Conservation (phyloP, 257 asterid species). For the Solanum appendiculatum region DNA sequence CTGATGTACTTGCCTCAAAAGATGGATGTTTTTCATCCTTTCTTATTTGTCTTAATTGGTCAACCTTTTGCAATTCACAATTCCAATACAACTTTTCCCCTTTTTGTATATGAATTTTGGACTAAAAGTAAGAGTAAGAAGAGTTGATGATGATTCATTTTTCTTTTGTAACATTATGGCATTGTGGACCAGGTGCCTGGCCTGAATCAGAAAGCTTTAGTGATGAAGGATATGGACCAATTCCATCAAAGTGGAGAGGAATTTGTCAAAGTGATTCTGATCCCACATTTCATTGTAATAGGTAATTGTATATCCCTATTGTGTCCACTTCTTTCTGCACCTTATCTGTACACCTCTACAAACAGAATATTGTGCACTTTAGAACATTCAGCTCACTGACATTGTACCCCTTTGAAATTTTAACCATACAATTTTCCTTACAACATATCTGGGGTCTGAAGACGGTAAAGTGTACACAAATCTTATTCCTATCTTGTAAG, state of each 20-base stretch:
- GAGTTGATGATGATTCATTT: not conserved
- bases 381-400: not conserved
- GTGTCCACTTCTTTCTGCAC: not conserved
- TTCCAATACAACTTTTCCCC: not conserved
- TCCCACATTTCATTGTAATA: conserved; percentile 63
- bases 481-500: not conserved
- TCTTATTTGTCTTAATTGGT: not conserved
- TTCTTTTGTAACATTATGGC: not conserved
- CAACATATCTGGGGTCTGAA: too few species aligned
- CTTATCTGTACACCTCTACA: not conserved
- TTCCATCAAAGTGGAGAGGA: conserved; percentile 87
- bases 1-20: not conserved
- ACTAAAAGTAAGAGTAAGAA: not conserved
- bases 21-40: not conserved
- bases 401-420: not conserved
- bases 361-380: not conserved
- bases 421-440: not conserved
- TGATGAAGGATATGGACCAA: conserved; percentile 57
- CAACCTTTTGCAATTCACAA: not conserved
- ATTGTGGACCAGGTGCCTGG: conserved; percentile 63
- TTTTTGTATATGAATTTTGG: not conserved
- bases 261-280: conserved; percentile 59
- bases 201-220: conserved; percentile 80
- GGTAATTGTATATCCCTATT: conserved; percentile 23
- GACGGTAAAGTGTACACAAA: not conserved